These are phyloP conservation scores for Hyaloscypha hepaticicola DNA, from an alignment of 495 filamentous ascomycete species.

Conservation along the genomic window DNA sequence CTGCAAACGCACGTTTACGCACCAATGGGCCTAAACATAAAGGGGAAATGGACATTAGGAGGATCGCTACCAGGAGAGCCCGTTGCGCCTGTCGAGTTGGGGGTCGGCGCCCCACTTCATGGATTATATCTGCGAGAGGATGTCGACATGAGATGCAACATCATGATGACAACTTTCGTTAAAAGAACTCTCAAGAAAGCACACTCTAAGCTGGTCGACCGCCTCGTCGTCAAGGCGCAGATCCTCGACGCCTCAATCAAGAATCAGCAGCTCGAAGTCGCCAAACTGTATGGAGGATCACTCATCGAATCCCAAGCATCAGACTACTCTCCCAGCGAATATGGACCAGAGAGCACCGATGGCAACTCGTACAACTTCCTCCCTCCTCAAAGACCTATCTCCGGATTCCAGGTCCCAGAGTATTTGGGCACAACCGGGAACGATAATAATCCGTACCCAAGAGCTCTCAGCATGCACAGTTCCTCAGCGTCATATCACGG, in stretches of 20 bases:
- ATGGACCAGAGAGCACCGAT: not conserved
- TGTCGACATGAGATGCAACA: conserved; percentile 73
- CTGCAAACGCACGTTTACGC: conserved; percentile 76
- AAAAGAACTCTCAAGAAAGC: conserved; percentile 73
- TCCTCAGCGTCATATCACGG: not conserved
- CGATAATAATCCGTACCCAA: conserved; percentile 10
- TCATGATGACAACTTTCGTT: conserved; percentile 68
- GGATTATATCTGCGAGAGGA: conserved; percentile 78
- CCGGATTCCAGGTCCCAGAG: not conserved
- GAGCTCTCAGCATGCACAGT: conserved; percentile 17
- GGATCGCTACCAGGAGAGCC: conserved; percentile 65
- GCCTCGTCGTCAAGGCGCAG: conserved; percentile 59
- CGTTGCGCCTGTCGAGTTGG: conserved; percentile 56
- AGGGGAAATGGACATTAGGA: conserved; percentile 63
- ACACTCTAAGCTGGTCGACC: conserved; percentile 62
- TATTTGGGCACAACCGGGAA: not conserved
- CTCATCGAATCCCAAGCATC: not conserved
- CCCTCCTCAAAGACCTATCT: not conserved
- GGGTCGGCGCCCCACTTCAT: conserved; percentile 55
- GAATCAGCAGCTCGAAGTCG: conserved; percentile 6
- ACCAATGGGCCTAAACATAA: conserved; percentile 64
- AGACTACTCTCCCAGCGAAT: conserved; percentile 8
- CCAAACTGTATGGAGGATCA: not conserved
- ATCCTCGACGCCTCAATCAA: conserved; percentile 21
- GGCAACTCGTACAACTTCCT: conserved; percentile 1